Evolutionary conservation across 768 basidiomycete genomes (phyloP), one percentile per base, ranked within the genome.

Genomic region (Neoboletus magnificus): DNA sequence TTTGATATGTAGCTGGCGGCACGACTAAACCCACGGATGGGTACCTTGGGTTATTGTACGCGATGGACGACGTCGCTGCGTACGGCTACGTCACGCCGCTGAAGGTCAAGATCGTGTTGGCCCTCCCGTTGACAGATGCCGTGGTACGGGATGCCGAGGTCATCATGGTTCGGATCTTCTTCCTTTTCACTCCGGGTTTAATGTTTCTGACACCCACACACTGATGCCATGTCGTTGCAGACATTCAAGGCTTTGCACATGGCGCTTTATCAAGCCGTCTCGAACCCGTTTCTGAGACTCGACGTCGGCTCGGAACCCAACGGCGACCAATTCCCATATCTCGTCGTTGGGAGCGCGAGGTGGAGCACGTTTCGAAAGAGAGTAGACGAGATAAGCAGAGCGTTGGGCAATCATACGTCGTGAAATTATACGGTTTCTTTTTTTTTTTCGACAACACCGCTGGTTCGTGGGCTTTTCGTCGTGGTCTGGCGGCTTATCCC

Each of bases 1-100:
- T 43, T 4, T 33, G 11, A 30, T 10, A 30, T 22, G 6, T 47
- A 67, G 75, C 60, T 27, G 56, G 62, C 45, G 62, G 78, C 56
- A n/a, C 78, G 18, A 77, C 77, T 29, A 92, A 91, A 70, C 74
- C 81, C 4, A 77, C 76, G 5, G 92, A 95, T 33, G 86, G 87
- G 66, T 96, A 94, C 66, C 79, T 93, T 36, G 93, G 92, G 6
- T 76, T 95, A 52, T 73, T 96, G 25, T 93, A 91, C 69, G 81
- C 87, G n/a, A 87, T 95, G 79, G 93, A 96, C 72, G 93, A 95
- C 62, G 87, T 91, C 48, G 92, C 91, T 2, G 90, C 93, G 37
- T 95, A 95, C 70, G 93, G 93, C 39, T 96, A 93, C 72, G 82
- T 93, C 48, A 93, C 91, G 11, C 91, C 93, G 13, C 75, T 91